Evolutionary conservation across 441 rosid genomes (phyloP), one percentile per base, ranked within the genome.

Genomic region (Erodium trifolium): DNA sequence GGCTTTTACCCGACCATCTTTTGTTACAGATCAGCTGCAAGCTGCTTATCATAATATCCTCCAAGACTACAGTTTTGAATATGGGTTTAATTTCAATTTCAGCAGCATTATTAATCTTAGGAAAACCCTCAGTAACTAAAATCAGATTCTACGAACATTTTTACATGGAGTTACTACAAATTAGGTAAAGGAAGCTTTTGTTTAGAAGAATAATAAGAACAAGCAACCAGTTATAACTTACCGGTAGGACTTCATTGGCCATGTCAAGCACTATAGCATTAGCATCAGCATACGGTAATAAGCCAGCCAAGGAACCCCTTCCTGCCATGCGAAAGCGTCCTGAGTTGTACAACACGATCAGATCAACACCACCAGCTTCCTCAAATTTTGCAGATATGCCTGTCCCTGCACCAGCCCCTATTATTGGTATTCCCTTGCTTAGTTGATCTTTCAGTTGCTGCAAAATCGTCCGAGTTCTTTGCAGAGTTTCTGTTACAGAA

Each of bases 291-390:
- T 86, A 93, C 59, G 97, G 97, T 72, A 93, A 85, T 45, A 91
- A 77, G 70, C 96, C 97, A 2, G 97, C 97, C 76, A 93, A 82
- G 57, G 99, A 93, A 69, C 99, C 99, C 81, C 97, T 89, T 81
- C 99, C 96, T 14, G 99, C 96, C 99, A 93, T 91, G 67, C 91
- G 91, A 82, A 93, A 93, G 67, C 97, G 92, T 53, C 97, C 97
- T 12, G 99, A 93, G 77, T 91, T 93, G 79, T 93, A 93, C 75
- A 93, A 47, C 37, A 91, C 88, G 75, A 93, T 87, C 78, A 93
- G 63, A 82, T 89, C 97, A 72, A 87, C 96, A 29, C 97, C 97
- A 74, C 99, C 99, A 75, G 96, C 96, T 81, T 93, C 99, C 81
- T 93, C 99, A 77, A 91, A 93, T 83, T 91, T 91, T 47, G 97